A percentile compares a stretch with the other conserved stretches of the same genome.
These are phyloP conservation scores for Neurospora tetrasperma DNA, from an alignment of 495 filamentous ascomycete genomes.

Conservation along the genomic window DNA sequence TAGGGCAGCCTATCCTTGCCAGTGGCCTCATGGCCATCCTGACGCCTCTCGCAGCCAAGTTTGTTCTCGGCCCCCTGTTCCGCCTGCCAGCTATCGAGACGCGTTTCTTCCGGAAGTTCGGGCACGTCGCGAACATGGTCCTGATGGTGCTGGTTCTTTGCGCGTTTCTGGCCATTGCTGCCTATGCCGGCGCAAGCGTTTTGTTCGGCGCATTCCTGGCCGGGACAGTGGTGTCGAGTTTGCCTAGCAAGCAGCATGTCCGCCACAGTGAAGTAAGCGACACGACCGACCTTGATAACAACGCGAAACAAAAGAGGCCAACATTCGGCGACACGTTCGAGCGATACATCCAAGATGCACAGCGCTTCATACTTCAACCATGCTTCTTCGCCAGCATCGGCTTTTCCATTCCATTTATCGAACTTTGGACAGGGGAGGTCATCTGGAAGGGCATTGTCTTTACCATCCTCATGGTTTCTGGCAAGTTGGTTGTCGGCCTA, in stretches of 20 bases:
- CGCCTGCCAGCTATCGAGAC: constrained; percentile 3
- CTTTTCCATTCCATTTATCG: constrained; percentile 64
- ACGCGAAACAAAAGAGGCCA: constrained; percentile 15
- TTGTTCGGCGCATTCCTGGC: constrained; percentile 64
- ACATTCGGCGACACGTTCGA: constrained; percentile 40
- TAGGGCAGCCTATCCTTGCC: constrained; percentile 18
- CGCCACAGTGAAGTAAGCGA: not conserved
- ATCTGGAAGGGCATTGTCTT: constrained; percentile 69
- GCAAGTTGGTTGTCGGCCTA: constrained; percentile 51
- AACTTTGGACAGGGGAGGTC: constrained; percentile 53
- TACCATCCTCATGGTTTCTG: constrained; percentile 55
- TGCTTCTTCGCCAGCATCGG: constrained; percentile 78
- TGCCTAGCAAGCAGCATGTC: constrained; percentile 1
- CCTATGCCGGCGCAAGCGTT: constrained; percentile 51
- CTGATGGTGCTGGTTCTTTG: constrained; percentile 12
- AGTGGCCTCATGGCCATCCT: constrained; percentile 16
- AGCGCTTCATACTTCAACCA: constrained; percentile 50
- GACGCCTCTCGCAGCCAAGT: constrained; percentile 14
- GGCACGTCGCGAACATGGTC: constrained; percentile 8
- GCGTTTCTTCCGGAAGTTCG: not conserved
- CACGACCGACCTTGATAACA: not conserved
- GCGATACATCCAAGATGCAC: constrained; percentile 42
- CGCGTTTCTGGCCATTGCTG: constrained; percentile 15
- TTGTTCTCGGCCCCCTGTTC: constrained; percentile 8
- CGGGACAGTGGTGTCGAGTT: constrained; percentile 41